A percentile compares a stretch with the other conserved stretches of the same genome.
These are phyloP conservation scores for Tetracladium maxilliforme DNA, from an alignment of 2,329 filamentous ascomycete species.

Conservation along the genomic window DNA sequence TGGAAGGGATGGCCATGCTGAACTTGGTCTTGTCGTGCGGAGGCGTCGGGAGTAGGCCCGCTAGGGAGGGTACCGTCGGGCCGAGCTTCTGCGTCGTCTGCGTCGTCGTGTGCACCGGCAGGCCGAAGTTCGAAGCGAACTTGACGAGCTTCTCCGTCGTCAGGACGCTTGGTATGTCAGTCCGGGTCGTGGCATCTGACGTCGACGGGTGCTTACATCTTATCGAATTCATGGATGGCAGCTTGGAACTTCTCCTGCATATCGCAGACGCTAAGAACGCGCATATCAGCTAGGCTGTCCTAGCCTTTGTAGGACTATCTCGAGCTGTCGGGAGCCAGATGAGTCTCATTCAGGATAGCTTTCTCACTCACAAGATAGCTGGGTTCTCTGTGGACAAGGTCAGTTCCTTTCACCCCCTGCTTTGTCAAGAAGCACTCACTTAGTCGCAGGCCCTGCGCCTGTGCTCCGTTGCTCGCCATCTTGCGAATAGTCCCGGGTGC, in stretches of 20 bases:
- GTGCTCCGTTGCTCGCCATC: too few relatives aligned
- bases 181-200: too few relatives aligned
- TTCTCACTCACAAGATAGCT: slow-evolving; percentile 7
- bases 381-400: slow-evolving; percentile 5
- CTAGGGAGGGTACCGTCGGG: slow-evolving; percentile 60
- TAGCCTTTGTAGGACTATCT: slow-evolving; percentile 1
- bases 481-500: too few relatives aligned
- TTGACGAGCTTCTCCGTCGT: slow-evolving; percentile 56
- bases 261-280: slow-evolving; percentile 78
- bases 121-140: slow-evolving; percentile 47
- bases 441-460: too few relatives aligned
- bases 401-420: background rate
- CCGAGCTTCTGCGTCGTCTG: slow-evolving; percentile 71
- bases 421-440: too few relatives aligned
- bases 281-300: slow-evolving; percentile 1
- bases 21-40: slow-evolving; percentile 80
- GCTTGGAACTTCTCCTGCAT: slow-evolving; percentile 84
- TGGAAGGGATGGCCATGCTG: slow-evolving; percentile 67
- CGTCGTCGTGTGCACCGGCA: slow-evolving; percentile 77
- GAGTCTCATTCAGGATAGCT: background rate
- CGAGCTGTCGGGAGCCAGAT: background rate
- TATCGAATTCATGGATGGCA: slow-evolving; percentile 73
- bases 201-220: slow-evolving; percentile 39
- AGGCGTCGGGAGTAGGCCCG: slow-evolving; percentile 32
- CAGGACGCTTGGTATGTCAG: slow-evolving; percentile 31